Conservation (phyloP, 108 stramenopile species). For the Pseudonitzschia multiseries region DNA sequence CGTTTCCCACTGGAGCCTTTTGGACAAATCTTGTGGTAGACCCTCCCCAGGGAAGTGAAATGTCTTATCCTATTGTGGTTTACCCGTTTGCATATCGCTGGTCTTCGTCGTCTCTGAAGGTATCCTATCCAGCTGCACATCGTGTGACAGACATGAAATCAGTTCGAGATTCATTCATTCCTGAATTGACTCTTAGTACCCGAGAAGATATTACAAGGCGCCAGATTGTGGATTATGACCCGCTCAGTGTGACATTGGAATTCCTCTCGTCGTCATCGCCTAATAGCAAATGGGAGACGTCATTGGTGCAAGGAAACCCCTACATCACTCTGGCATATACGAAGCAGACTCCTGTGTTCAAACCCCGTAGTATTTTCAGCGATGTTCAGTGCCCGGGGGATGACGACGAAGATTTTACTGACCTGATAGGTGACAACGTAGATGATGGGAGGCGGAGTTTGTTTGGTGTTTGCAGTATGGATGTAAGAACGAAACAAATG, state of each 20-base stretch:
- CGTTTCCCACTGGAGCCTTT: conserved; percentile 89
- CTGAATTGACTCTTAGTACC: conserved; percentile 65
- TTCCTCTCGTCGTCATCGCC: conserved; percentile 43
- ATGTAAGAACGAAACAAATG: conserved; percentile 20
- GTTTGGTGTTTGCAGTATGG: conserved; percentile 40
- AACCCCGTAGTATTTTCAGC: conserved; percentile 64
- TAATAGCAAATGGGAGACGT: conserved; percentile 60
- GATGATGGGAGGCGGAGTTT: conserved; percentile 12
- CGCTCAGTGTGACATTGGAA: conserved; percentile 72
- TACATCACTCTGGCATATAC: conserved; percentile 67
- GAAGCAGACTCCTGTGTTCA: conserved; percentile 54
- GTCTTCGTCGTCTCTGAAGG: conserved; percentile 57
- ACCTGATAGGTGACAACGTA: conserved; percentile 25
- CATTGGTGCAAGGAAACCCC: conserved; percentile 82
- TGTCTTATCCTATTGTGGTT: conserved; percentile 76
- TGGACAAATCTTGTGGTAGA: conserved; percentile 84
- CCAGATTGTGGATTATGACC: conserved; percentile 65
- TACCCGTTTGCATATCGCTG: conserved; percentile 86
- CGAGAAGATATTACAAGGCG: conserved; percentile 48
- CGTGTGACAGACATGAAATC: conserved; percentile 36
- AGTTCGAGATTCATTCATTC: conserved; percentile 65
- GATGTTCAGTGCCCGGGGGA: conserved; percentile 61
- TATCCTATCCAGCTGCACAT: conserved; percentile 71
- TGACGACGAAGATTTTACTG: conserved; percentile 33
- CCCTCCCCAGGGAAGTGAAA: conserved; percentile 42